Percentiles rank a stretch among this genome's conserved stretches.
These are phyloP conservation scores for Trichomonas tenax DNA, from an alignment of 208 protist genomes.

Conservation along the genomic window DNA sequence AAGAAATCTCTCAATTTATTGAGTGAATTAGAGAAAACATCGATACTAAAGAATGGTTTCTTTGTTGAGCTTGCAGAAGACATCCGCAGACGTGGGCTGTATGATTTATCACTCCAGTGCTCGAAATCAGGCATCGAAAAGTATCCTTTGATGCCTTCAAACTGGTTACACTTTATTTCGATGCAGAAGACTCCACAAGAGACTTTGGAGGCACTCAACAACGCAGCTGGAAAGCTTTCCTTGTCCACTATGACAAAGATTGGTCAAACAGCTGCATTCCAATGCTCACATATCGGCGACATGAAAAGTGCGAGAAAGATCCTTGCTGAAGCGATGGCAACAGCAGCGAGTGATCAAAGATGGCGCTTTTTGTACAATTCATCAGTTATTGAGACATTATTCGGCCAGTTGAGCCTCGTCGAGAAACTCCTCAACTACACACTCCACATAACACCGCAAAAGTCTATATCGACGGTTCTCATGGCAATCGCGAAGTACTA, in stretches of 20 bases:
- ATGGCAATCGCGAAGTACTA: not conserved
- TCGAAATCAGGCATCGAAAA: not conserved
- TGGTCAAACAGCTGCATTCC: not conserved
- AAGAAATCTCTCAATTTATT: not conserved
- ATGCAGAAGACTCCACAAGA: not conserved
- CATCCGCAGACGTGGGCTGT: not conserved
- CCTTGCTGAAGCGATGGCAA: not conserved
- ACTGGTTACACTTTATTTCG: not conserved
- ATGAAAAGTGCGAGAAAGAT: not conserved
- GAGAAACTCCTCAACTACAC: not conserved
- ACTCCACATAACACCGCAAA: not conserved
- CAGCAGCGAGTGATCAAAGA: not conserved
- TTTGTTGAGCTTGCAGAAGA: not conserved
- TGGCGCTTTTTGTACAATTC: not conserved
- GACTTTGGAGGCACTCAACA: not conserved
- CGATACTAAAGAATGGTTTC: not conserved
- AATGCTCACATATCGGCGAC: not conserved
- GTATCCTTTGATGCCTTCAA: not conserved
- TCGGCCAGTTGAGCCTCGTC: not conserved
- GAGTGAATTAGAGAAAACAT: not conserved
- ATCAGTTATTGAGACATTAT: not conserved
- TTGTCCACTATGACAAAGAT: not conserved
- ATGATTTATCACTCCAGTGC: not conserved
- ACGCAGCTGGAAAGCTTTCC: not conserved
- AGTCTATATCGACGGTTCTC: not conserved